Percentiles rank a stretch among this genome's conserved stretches.
Evolutionary conservation across 371 early-diverging fungal species (phyloP).

Genomic region (Rhizopus arrhizus): DNA sequence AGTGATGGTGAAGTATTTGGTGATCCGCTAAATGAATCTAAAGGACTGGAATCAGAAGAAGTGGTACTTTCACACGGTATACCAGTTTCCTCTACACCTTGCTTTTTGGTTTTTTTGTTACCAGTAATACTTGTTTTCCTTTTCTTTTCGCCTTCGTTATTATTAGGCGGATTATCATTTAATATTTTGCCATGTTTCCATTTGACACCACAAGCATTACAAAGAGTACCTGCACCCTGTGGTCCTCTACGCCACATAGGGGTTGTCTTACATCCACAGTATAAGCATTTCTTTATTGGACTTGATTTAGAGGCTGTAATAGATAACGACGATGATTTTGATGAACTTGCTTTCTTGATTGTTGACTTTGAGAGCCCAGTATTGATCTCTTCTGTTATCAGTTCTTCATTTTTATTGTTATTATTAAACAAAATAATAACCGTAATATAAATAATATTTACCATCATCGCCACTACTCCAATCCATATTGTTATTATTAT

Average conservation of each 20-base stretch:
- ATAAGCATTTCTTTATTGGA: constrained; percentile 59
- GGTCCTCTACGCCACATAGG: constrained; percentile 94
- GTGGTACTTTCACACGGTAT: constrained; percentile 9
- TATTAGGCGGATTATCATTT: constrained; percentile 7
- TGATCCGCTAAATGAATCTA: constrained; percentile 25
- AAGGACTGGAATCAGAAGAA: constrained; percentile 26
- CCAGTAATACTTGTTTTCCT: constrained; percentile 18
- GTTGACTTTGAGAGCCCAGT: not conserved
- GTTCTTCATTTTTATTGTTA: not conserved
- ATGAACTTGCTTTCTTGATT: constrained; percentile 5
- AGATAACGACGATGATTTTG: not conserved
- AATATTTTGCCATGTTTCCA: constrained; percentile 78
- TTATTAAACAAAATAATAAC: no score
- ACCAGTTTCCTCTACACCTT: constrained; percentile 13
- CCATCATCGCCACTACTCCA: constrained; percentile 27
- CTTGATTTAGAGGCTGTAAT: not conserved
- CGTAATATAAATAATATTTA: no score
- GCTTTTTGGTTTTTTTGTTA: constrained; percentile 21
- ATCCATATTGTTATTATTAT: constrained; percentile 2
- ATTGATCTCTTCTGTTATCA: not conserved
- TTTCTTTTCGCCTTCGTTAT: constrained; percentile 14
- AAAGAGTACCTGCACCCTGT: constrained; percentile 76
- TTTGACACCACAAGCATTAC: constrained; percentile 92
- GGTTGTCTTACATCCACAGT: constrained; percentile 81
- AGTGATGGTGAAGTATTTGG: constrained; percentile 16